Evolutionary conservation across 345 rosid species (phyloP), one percentile per base, ranked within the genome.

Genomic region (Dipteronia sinensis): DNA sequence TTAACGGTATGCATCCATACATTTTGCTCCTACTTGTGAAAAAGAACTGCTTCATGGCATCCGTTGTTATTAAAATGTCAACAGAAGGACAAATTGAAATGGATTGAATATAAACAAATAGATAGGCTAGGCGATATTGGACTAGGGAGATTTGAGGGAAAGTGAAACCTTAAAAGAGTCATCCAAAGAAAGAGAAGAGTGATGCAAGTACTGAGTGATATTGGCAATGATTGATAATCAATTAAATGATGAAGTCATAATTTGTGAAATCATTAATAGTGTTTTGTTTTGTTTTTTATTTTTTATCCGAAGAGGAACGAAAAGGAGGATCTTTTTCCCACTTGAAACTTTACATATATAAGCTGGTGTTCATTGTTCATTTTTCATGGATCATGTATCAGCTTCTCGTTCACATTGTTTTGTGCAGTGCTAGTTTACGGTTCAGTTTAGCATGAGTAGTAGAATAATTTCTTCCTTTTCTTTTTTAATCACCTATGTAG

Each of bases 401-500:
- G 29, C 34, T 31, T 75, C 19, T 17, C 71, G 1, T 65, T 19
- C 11, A 20, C 23, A n/a, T 75, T 2, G 17, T 75, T 11, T 65
- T n/a, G 9, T 55, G 15, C 12, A 8, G 71, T 27, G 20, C 64
- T 47, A 42, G 73, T 71, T 23, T 53, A 17, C 31, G 19, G 78
- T 65, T 68, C 42, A 75, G 42, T 64, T 59, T 44, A 9, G 66
- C 38, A 34, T 38, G 17, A 25, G 16, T 69, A 42, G 44, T 70
- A 77, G 40, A 75, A 65, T 76, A 76, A 66, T 74, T 25, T 74
- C 13, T n/a, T 83, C 23, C 7, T 74, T 25, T 49, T 27, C 65
- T 38, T 79, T 53, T 77, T 42, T 75, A 47, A 42, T 65, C 62
- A 73, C 67, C 59, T 56, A 67, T 75, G 51, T 72, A 86, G 90